Percentiles rank a stretch among this genome's conserved stretches.
These are phyloP conservation scores for Xylariaceae sp. DNA, from an alignment of 2,329 filamentous ascomycete genomes.

Conservation along the genomic window DNA sequence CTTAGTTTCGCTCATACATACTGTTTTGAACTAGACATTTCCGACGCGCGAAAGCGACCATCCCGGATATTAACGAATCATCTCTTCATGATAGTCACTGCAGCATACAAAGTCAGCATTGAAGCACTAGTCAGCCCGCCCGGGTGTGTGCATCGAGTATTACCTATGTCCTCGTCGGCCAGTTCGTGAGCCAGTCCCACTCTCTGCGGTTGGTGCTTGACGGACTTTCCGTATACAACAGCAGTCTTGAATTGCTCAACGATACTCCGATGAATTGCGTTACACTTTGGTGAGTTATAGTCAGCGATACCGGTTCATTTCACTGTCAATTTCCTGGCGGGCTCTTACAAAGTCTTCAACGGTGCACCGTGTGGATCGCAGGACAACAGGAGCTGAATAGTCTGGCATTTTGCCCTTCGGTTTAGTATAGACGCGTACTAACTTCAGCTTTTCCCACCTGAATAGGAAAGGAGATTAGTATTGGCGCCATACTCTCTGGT, in stretches of 20 bases:
- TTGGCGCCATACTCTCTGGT: conserved; percentile 9
- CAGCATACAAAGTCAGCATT: conserved; percentile 25
- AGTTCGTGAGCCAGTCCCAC: conserved; percentile 89
- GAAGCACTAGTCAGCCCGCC: conserved; percentile 5
- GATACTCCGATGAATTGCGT: conserved; percentile 94
- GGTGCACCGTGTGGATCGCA: conserved; percentile 76
- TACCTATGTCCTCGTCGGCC: conserved; percentile 95
- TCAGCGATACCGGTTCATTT: conserved; percentile 27
- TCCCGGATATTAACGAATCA: conserved; percentile 32
- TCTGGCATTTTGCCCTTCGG: conserved; percentile 94
- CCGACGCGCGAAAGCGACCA: conserved; percentile 22
- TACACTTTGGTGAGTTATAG: conserved; percentile 64
- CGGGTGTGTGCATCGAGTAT: conserved; percentile 24
- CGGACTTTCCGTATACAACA: conserved; percentile 94
- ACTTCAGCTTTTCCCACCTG: conserved; percentile 87
- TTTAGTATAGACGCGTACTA: conserved; percentile 94
- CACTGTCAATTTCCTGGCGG: conserved; percentile 16
- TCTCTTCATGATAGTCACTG: conserved; percentile 67
- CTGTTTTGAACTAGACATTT: conserved; percentile 18
- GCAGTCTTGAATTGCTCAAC: conserved; percentile 93
- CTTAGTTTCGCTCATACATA: conserved; percentile 11
- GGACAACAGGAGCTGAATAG: conserved; percentile 85
- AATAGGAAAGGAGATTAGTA: conserved; percentile 21
- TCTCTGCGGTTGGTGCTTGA: conserved; percentile 97
- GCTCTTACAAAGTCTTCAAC: conserved; percentile 92